phyloP scores from a whole-genome alignment of 306 rosid genomes.

The Ormosia emarginata region DNA sequence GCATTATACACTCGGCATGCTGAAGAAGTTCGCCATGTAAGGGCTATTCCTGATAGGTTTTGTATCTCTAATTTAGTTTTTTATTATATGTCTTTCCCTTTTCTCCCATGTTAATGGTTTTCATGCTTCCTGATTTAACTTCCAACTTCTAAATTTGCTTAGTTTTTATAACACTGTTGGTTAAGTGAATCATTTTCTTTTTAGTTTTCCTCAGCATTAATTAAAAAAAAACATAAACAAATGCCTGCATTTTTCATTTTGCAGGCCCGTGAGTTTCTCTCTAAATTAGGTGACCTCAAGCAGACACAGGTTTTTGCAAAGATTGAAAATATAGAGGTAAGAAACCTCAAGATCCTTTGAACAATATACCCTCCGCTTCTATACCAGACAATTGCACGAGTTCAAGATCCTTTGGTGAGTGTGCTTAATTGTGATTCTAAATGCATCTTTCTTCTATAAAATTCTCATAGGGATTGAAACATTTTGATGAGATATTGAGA shows the following conservation, averaged over 20 bases:
- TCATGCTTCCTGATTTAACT: conserved; percentile 10
- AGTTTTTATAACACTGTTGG: not conserved
- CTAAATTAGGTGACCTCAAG: conserved; percentile 46
- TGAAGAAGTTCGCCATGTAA: conserved; percentile 86
- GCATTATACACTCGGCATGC: conserved; percentile 70
- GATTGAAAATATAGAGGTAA: conserved; percentile 77
- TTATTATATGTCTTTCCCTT: not conserved
- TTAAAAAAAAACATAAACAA: not conserved
- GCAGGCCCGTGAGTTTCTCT: conserved; percentile 60
- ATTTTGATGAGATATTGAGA: conserved; percentile 80
- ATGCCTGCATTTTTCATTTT: conserved; percentile 30
- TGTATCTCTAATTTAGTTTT: not conserved
- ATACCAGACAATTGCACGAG: not conserved
- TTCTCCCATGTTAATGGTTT: not conserved
- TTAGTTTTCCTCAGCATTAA: not conserved
- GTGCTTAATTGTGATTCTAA: conserved; percentile 13
- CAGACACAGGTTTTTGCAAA: conserved; percentile 81
- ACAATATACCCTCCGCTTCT: not conserved
- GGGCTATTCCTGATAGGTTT: conserved; percentile 22
- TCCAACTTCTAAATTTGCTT: not conserved
- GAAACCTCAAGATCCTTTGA: conserved; percentile 7
- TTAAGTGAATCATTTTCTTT: not conserved
- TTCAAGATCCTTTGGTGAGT: not conserved
- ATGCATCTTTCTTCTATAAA: conserved; percentile 13
- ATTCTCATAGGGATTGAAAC: conserved; percentile 55